phyloP scores from a whole-genome alignment of 108 stramenopile genomes.

The Stephanodiscus minutulus region DNA sequence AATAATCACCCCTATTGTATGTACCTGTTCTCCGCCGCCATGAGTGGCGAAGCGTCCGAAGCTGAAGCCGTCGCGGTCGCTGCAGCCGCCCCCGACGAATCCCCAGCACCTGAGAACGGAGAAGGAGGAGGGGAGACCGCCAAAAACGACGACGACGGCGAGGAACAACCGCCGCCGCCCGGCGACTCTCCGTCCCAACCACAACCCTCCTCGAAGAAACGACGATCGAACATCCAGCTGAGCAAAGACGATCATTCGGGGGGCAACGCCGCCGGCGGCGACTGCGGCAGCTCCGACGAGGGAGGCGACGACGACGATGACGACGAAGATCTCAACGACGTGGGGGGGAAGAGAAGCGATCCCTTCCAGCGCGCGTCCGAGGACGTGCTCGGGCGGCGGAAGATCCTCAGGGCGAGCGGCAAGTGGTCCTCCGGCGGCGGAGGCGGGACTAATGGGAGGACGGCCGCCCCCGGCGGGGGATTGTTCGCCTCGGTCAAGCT shows the following conservation, averaged over 20 bases:
- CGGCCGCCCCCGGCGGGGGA: neutral
- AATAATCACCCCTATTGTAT: too few relatives aligned
- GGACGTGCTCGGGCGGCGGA: constrained; percentile 32
- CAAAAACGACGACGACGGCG: neutral
- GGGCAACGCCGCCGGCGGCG: constrained; percentile 10
- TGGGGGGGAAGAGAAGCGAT: constrained; percentile 43
- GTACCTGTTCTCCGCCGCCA: too few relatives aligned
- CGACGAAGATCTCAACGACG: constrained; percentile 38
- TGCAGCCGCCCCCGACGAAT: neutral
- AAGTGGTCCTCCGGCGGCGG: constrained; percentile 25
- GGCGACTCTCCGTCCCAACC: neutral
- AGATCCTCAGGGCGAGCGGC: constrained; percentile 32
- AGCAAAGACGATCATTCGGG: constrained; percentile 37
- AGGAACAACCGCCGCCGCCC: neutral
- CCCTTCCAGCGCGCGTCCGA: constrained; percentile 41
- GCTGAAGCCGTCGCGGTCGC: neutral
- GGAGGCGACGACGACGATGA: constrained; percentile 29
- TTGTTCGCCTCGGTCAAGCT: constrained; percentile 32
- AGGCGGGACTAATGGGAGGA: neutral
- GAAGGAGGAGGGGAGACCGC: neutral
- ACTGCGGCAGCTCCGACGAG: constrained; percentile 2
- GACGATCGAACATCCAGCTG: constrained; percentile 38
- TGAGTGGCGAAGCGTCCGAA: too few relatives aligned
- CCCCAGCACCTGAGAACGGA: neutral
- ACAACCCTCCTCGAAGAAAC: constrained; percentile 30